These are phyloP conservation scores for Glycine soja DNA, from an alignment of 306 rosid species.

Conservation along the genomic window DNA sequence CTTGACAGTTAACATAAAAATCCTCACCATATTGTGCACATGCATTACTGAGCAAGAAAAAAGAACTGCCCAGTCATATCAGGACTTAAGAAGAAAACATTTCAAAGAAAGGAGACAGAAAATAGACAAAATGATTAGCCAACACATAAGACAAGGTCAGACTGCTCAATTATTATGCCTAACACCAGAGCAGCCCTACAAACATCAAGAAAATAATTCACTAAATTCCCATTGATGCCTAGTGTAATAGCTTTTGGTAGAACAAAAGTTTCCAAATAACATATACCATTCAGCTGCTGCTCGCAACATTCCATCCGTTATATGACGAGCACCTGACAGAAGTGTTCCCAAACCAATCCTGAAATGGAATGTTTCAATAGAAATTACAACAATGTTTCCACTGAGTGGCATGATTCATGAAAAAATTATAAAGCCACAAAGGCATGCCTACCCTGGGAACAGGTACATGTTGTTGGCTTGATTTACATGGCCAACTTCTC, in stretches of 20 bases:
- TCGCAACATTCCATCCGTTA: slow-evolving; percentile 87
- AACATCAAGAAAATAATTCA: slow-evolving; percentile 24
- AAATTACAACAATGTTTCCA: slow-evolving; percentile 15
- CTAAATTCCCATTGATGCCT: neutral
- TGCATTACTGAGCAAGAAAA: slow-evolving; percentile 4
- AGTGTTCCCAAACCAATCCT: slow-evolving; percentile 93
- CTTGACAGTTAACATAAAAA: slow-evolving; percentile 15
- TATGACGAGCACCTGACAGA: slow-evolving; percentile 80
- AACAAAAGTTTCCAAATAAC: neutral
- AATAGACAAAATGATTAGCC: slow-evolving; percentile 29
- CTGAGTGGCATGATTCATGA: neutral
- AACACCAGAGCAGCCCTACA: slow-evolving; percentile 30
- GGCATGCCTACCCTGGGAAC: slow-evolving; percentile 79
- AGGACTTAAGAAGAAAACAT: slow-evolving; percentile 1
- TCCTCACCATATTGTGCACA: slow-evolving; percentile 1
- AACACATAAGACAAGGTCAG: slow-evolving; percentile 25
- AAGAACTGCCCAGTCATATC: neutral
- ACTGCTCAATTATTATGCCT: slow-evolving; percentile 22
- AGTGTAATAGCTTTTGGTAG: slow-evolving; percentile 14
- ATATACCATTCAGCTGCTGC: slow-evolving; percentile 90
- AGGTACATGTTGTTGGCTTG: slow-evolving; percentile 98
- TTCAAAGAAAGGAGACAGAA: slow-evolving; percentile 30
- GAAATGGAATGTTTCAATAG: slow-evolving; percentile 44
- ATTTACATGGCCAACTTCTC: slow-evolving; percentile 83
- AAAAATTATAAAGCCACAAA: slow-evolving; percentile 34